Conservation (phyloP, 371 early-diverging fungal species). For the Chytridium lagenaria region DNA sequence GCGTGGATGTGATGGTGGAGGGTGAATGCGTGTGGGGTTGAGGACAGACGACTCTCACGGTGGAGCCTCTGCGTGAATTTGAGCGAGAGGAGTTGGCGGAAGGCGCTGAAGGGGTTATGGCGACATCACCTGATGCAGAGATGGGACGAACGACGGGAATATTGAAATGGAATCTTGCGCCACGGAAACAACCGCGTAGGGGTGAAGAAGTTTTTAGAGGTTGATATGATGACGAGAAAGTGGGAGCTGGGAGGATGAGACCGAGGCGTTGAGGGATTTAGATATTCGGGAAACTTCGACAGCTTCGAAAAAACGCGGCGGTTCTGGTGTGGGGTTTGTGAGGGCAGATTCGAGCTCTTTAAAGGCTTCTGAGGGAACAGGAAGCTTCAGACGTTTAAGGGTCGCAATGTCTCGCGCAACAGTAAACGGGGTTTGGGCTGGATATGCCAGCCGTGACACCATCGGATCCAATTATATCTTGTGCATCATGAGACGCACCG, state of each 20-base stretch:
- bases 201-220: not conserved
- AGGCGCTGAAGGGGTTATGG: too few relatives aligned
- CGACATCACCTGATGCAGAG: too few relatives aligned
- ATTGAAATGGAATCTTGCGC: conserved; percentile 3
- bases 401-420: conserved; percentile 1
- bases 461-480: not conserved
- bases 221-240: not conserved
- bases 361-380: not conserved
- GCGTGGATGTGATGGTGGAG: too few relatives aligned
- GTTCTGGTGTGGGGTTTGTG: too few relatives aligned
- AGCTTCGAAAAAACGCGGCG: too few relatives aligned
- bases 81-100: too few relatives aligned
- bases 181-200: conserved; percentile 1
- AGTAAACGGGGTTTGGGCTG: not conserved
- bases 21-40: too few relatives aligned
- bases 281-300: not conserved
- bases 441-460: conserved; percentile 2
- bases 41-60: too few relatives aligned
- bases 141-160: not conserved
- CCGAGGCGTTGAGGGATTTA: not conserved
- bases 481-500: not conserved
- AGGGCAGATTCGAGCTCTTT: not conserved
- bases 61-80: too few relatives aligned
- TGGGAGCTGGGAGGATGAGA: not conserved
- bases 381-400: not conserved